Conservation (phyloP, 305 asterid species). For the Coffea humblotiana region DNA sequence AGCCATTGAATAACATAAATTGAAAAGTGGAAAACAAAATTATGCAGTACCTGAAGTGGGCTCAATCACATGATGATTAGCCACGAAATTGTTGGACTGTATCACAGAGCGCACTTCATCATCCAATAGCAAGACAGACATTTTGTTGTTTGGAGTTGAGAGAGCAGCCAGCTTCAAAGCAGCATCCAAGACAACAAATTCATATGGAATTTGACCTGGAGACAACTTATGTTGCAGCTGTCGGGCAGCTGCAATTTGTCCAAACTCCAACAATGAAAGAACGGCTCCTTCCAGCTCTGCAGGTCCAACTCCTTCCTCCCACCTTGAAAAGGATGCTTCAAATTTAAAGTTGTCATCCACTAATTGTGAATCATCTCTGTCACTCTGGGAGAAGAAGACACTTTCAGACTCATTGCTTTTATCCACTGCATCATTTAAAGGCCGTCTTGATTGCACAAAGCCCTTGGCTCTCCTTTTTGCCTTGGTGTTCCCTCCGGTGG, state of each 20-base stretch:
- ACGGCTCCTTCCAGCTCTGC: constrained; percentile 88
- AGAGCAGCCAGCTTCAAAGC: constrained; percentile 82
- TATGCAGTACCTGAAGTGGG: constrained; percentile 75
- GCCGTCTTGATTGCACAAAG: constrained; percentile 65
- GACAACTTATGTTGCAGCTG: constrained; percentile 91
- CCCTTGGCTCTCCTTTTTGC: constrained; percentile 84
- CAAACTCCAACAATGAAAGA: constrained; percentile 91
- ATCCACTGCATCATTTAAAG: constrained; percentile 55
- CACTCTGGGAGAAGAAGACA: constrained; percentile 32
- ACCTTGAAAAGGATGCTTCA: constrained; percentile 71
- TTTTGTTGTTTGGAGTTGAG: constrained; percentile 64
- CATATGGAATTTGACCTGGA: constrained; percentile 73
- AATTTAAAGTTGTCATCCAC: constrained; percentile 64
- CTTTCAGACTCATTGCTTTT: constrained; percentile 57
- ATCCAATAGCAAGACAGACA: constrained; percentile 52
- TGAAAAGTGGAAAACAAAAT: background rate
- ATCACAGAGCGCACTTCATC: constrained; percentile 57
- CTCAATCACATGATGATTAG: constrained; percentile 55
- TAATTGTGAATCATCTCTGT: constrained; percentile 56
- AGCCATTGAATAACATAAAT: background rate
- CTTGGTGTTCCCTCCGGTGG: constrained; percentile 51
- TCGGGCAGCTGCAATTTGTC: constrained; percentile 85
- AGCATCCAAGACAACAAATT: constrained; percentile 68
- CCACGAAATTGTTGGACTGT: constrained; percentile 49
- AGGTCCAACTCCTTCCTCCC: constrained; percentile 96